phyloP scores from a whole-genome alignment of 768 basidiomycete species.

The Tulasnella sp. region DNA sequence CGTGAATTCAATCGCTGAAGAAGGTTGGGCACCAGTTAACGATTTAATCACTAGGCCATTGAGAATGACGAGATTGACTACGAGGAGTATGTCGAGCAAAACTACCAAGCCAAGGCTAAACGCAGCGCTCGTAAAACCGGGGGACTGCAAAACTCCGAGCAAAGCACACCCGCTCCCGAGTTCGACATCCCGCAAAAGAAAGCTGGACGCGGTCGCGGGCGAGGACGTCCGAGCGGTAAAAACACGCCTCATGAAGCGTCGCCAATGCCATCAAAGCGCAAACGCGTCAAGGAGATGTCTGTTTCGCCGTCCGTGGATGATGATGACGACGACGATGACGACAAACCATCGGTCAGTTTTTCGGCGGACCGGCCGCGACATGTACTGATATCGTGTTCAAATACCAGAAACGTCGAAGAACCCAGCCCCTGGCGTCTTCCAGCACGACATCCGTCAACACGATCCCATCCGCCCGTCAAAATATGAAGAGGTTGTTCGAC shows the following conservation, averaged over 20 bases:
- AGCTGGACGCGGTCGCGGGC: slow-evolving; percentile 32
- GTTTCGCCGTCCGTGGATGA: slow-evolving; percentile 65
- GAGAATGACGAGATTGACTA: slow-evolving; percentile 30
- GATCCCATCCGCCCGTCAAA: slow-evolving; percentile 46
- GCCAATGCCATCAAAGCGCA: slow-evolving; percentile 49
- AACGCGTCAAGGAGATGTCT: slow-evolving; percentile 68
- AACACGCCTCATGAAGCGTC: slow-evolving; percentile 6
- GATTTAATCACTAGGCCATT: slow-evolving; percentile 20
- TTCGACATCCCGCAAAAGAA: slow-evolving; percentile 61
- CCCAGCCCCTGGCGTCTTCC: slow-evolving; percentile 46
- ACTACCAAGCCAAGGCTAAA: slow-evolving; percentile 19
- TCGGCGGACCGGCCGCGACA: background rate
- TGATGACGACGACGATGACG: slow-evolving; percentile 61
- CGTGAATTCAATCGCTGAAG: slow-evolving; percentile 26
- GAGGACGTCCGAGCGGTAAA: slow-evolving; percentile 14
- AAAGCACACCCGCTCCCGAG: slow-evolving; percentile 9
- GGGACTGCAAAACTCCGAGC: background rate
- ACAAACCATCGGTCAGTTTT: slow-evolving; percentile 48
- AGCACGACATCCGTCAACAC: slow-evolving; percentile 18
- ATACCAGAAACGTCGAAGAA: slow-evolving; percentile 77
- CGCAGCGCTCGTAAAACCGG: slow-evolving; percentile 12
- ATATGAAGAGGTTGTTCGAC: slow-evolving; percentile 76
- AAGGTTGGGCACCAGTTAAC: background rate
- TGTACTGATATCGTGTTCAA: background rate
- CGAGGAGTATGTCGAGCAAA: slow-evolving; percentile 27